Base-by-base conservation (phyloP, 805 yeast species). In the Sungouiozyma ichnusensis region DNA sequence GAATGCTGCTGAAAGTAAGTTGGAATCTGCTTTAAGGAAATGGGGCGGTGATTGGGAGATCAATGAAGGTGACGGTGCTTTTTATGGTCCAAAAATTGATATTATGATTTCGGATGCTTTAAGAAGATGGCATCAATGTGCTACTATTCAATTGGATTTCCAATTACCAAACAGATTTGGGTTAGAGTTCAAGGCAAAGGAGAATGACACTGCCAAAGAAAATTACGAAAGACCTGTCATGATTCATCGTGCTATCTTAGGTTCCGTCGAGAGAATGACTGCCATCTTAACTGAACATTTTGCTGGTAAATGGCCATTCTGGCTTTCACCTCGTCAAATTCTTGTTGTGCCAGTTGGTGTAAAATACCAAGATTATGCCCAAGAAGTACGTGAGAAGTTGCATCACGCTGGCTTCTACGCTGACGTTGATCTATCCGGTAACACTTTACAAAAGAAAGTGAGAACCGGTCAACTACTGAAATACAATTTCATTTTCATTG, bases 301-400 rank as follows among this genome's bases (percentile, higher is more conserved):
- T 69, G 95, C 88, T 62, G 99, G 99, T 59, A 92, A 87, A 65
- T 92, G 99, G 99, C 99, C 99, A 60, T 85, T 92, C 76, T 92
- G 98, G 98, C 74, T 92, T 62, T 88, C 97, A n/a, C 99, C 99
- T 59, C 83, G 98, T 72, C 99, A 92, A 71, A 76, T 90, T 44
- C 72, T 90, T 55, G 94, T 92, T 57, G 92, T 92, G 24, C 98
- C 98, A 54, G 97, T 92, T 55, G 97, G 96, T 60, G 94, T 84
- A 50, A 86, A 85, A 66, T 90, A 81, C 72, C 79, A 73, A 58
- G 95, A 81, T 50, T 92, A 92, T 60, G 99, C 97, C 35, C 79
- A 81, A 64, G 70, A 77, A 54, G 83, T 92, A 50, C 79, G 80
- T 57, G 76, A 82, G 58, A 64, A 65, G 51, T 70, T 81, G 61